These are phyloP conservation scores for Cladophialophora exuberans DNA, from an alignment of 2,329 filamentous ascomycete genomes.

Conservation along the genomic window DNA sequence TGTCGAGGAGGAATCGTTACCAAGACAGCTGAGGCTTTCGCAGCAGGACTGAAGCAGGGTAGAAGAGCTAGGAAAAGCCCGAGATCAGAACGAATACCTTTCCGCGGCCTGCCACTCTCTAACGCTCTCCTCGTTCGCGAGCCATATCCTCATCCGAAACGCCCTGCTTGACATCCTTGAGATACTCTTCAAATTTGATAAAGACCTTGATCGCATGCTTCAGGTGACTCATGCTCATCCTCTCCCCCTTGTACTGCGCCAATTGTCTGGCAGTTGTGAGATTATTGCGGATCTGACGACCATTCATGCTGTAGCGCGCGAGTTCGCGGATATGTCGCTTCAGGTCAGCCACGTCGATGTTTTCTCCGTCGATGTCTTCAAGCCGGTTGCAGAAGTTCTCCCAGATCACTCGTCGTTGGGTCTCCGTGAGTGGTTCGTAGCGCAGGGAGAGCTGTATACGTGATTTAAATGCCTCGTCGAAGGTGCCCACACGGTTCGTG, in stretches of 20 bases:
- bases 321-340: constrained; percentile 27
- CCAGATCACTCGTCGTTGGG: constrained; percentile 14
- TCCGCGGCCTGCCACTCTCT: too few relatives aligned
- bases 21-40: too few relatives aligned
- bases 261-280: constrained; percentile 33
- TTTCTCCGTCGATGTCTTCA: neutral
- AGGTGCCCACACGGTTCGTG: constrained; percentile 70
- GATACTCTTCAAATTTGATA: neutral
- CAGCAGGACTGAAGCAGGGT: too few relatives aligned
- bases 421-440: neutral
- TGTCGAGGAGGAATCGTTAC: too few relatives aligned
- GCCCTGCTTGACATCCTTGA: neutral
- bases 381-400: constrained; percentile 16
- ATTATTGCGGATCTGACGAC: constrained; percentile 37
- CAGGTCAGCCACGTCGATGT: constrained; percentile 24
- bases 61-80: too few relatives aligned
- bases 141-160: neutral
- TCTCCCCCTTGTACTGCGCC: constrained; percentile 22
- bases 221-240: constrained; percentile 24
- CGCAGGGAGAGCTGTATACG: constrained; percentile 60
- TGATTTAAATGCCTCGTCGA: constrained; percentile 87
- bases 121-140: too few relatives aligned
- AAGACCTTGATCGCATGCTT: constrained; percentile 13
- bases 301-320: constrained; percentile 32
- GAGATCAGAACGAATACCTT: too few relatives aligned